A percentile compares a stretch with the other conserved stretches of the same genome.
Conservation (phyloP, 75 land plant genomes). For the Isoetes taiwanensis region DNA sequence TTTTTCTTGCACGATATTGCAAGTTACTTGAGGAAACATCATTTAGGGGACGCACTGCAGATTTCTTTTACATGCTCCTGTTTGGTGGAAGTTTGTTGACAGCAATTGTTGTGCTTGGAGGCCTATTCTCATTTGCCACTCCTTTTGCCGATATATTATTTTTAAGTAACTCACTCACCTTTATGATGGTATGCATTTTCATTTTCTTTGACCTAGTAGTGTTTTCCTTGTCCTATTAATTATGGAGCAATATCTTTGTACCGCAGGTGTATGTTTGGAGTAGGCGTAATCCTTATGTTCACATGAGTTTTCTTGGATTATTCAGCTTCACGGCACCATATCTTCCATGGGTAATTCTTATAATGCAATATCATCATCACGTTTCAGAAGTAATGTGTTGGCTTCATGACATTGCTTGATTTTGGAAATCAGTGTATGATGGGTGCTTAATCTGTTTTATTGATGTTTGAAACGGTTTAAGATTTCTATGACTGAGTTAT, state of each 20-base stretch:
- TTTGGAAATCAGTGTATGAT: too few species aligned
- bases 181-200: slow-evolving; percentile 76
- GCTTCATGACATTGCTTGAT: too few species aligned
- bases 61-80: slow-evolving; percentile 96
- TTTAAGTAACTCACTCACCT: slow-evolving; percentile 95
- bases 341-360: slow-evolving; percentile 98
- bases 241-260: not conserved
- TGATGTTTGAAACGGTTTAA: not conserved
- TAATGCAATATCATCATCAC: slow-evolving; percentile 9
- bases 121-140: slow-evolving; percentile 74
- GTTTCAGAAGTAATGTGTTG: too few species aligned
- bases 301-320: slow-evolving; percentile 95
- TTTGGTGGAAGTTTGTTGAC: slow-evolving; percentile 91
- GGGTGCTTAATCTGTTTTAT: too few species aligned
- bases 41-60: slow-evolving; percentile 91
- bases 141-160: slow-evolving; percentile 71
- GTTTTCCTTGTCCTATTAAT: slow-evolving; percentile 1
- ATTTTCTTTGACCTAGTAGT: not conserved
- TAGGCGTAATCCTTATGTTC: slow-evolving; percentile 92
- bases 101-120: slow-evolving; percentile 68
- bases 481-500: not conserved
- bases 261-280: slow-evolving; percentile 98
- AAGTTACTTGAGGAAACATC: slow-evolving; percentile 98
- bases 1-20: slow-evolving; percentile 96
- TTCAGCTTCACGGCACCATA: slow-evolving; percentile 98